Evolutionary conservation across 2,329 filamentous ascomycete genomes (phyloP), one percentile per base, ranked within the genome.

Genomic region (Cordyceps cateniannulata): DNA sequence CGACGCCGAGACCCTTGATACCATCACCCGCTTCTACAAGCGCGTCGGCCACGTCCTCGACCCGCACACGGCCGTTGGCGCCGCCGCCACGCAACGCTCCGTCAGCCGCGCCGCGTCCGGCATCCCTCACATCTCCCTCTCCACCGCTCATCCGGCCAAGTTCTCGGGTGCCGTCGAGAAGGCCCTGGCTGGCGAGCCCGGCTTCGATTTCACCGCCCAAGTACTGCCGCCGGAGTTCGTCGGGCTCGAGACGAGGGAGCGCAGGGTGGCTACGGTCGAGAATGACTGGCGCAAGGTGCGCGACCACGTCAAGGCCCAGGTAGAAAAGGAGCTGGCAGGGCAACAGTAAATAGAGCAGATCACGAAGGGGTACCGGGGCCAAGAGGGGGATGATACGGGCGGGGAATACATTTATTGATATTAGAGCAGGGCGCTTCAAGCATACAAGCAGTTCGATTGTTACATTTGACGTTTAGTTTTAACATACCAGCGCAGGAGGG

Each of bases 111-210:
- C 78, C 22, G 22, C 75, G 29, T 72, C 79, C 2, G 77, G 77
- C 18, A 76, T 87, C 57, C 79, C 75, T n/a, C 89, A 96, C 72
- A 89, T 99, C 68, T 87, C 91, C 1, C 84, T 99, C 3, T 90
- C 93, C 1, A 99, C 95, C 2, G 95, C 95, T 2, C 95, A 99
- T 74, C 93, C 95, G 0, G 95, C 93, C 63, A 99, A 99, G 75
- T 99, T 99, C 70, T 86, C 89, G 0, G 85, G 85, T 35, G 93
- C 93, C 0, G 93, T 99, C 1, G 88, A 93, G 67, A 68, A 89
- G 52, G 92, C 93, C 0, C 79, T 98, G 62, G 82, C 85, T 65
- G 83, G 83, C 9, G 81, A 90, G 70, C 73, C 81, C n/a, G 86
- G 82, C 1, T 97, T 96, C 68, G 81, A 85, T 67, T 96, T 96